These are phyloP conservation scores for Rubia balearica DNA, from an alignment of 305 asterid species.

Conservation along the genomic window DNA sequence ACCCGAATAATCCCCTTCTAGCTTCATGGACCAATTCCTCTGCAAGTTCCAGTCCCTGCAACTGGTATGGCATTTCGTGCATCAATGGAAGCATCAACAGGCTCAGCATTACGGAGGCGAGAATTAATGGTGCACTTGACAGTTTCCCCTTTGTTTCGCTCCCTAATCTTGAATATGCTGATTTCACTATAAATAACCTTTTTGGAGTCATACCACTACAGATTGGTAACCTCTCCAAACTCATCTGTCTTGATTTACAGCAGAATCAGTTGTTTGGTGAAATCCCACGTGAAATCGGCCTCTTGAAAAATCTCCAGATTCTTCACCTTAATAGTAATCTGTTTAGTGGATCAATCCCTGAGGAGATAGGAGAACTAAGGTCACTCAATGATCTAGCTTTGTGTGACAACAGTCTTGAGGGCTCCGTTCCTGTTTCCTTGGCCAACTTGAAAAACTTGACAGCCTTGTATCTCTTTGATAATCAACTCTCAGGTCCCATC, in stretches of 20 bases:
- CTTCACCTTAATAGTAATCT: slow-evolving; percentile 3
- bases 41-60: slow-evolving; percentile 16
- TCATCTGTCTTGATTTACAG: slow-evolving; percentile 16
- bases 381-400: slow-evolving; percentile 14
- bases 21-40: slow-evolving; percentile 9
- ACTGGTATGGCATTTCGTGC: slow-evolving; percentile 20
- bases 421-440: slow-evolving; percentile 19
- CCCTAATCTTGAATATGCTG: slow-evolving; percentile 14
- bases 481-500: slow-evolving; percentile 46
- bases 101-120: slow-evolving; percentile 18
- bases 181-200: not conserved
- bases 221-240: slow-evolving; percentile 9
- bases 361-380: slow-evolving; percentile 17
- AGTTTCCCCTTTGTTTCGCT: slow-evolving; percentile 19
- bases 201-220: slow-evolving; percentile 18
- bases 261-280: slow-evolving; percentile 8
- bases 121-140: slow-evolving; percentile 13
- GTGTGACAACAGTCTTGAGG: slow-evolving; percentile 14
- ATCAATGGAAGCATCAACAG: slow-evolving; percentile 10
- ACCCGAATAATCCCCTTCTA: not conserved
- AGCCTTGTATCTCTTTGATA: slow-evolving; percentile 24
- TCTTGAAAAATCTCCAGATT: slow-evolving; percentile 14
- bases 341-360: slow-evolving; percentile 21
- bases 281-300: slow-evolving; percentile 26
- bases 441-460: slow-evolving; percentile 19